A percentile compares a stretch with the other conserved stretches of the same genome.
Evolutionary conservation across 2,329 filamentous ascomycete species (phyloP).

Genomic region (Chaetomium strumarium): DNA sequence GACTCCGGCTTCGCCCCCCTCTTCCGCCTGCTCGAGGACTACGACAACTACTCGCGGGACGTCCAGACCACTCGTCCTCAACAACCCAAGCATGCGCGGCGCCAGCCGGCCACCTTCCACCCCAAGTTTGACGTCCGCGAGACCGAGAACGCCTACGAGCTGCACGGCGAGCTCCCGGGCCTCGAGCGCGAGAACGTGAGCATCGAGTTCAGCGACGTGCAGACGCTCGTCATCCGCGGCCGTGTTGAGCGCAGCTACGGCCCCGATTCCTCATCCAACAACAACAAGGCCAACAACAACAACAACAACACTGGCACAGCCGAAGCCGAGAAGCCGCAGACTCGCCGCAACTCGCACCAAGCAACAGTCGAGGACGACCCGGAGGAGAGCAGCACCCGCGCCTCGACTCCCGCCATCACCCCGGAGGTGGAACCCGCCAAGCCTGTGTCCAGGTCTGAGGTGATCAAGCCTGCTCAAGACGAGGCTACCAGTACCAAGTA

Average conservation of each 20-base stretch:
- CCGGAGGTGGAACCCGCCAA: background rate
- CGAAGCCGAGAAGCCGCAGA: background rate
- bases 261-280: slow-evolving; percentile 30
- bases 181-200: slow-evolving; percentile 66
- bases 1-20: slow-evolving; percentile 51
- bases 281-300: slow-evolving; percentile 35
- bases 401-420: background rate
- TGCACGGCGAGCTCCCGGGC: slow-evolving; percentile 74
- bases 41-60: slow-evolving; percentile 49
- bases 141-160: slow-evolving; percentile 61
- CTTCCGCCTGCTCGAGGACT: slow-evolving; percentile 60
- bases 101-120: slow-evolving; percentile 43
- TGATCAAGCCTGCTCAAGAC: background rate
- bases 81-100: slow-evolving; percentile 17
- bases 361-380: slow-evolving; percentile 62
- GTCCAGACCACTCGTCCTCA: slow-evolving; percentile 18
- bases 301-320: slow-evolving; percentile 28
- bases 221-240: slow-evolving; percentile 67
- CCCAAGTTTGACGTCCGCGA: slow-evolving; percentile 78
- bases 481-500: slow-evolving; percentile 42
- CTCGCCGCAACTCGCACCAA: slow-evolving; percentile 36
- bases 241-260: slow-evolving; percentile 58
- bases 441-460: background rate
- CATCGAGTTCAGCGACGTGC: slow-evolving; percentile 73
- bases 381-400: slow-evolving; percentile 24